Evolutionary conservation across 192 early-diverging fungal species (phyloP).

Genomic region (Coemansia sp.): DNA sequence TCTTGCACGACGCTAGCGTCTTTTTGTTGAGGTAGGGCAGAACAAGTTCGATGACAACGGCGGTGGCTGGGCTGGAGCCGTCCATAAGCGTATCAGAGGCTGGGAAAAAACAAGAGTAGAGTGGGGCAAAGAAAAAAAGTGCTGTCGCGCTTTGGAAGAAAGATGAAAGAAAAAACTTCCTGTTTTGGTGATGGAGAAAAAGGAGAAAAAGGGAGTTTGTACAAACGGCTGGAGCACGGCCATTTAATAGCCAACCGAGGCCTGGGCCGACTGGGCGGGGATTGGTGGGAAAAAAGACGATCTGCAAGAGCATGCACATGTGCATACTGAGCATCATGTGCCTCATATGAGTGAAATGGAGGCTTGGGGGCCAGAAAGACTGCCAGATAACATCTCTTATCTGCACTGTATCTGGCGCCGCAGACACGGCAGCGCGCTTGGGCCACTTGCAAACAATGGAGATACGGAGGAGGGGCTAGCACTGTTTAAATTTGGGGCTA

Average conservation of each 20-base stretch:
- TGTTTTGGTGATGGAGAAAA: conserved; percentile 5
- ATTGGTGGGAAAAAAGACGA: conserved; percentile 41
- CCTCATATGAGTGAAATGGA: background rate
- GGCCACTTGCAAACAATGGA: background rate
- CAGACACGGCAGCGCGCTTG: background rate
- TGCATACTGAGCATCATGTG: conserved; percentile 16
- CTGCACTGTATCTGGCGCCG: background rate
- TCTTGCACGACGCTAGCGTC: conserved; percentile 26
- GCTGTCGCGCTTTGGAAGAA: conserved; percentile 1
- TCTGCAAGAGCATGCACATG: conserved; percentile 26
- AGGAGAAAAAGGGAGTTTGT: background rate
- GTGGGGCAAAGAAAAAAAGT: background rate
- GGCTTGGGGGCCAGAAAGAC: conserved; percentile 1
- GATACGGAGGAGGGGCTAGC: background rate
- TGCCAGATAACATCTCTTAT: background rate
- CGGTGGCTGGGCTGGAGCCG: conserved; percentile 37
- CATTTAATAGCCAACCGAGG: conserved; percentile 39
- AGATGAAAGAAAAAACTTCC: background rate
- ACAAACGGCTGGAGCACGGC: conserved; percentile 19
- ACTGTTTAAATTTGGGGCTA: background rate
- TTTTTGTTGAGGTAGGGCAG: conserved; percentile 35
- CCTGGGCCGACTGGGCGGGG: conserved; percentile 13
- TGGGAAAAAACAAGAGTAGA: background rate
- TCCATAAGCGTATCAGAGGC: conserved; percentile 22
- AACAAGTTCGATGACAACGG: conserved; percentile 36